These are phyloP conservation scores for Geum urbanum DNA, from an alignment of 306 rosid genomes.

Conservation along the genomic window DNA sequence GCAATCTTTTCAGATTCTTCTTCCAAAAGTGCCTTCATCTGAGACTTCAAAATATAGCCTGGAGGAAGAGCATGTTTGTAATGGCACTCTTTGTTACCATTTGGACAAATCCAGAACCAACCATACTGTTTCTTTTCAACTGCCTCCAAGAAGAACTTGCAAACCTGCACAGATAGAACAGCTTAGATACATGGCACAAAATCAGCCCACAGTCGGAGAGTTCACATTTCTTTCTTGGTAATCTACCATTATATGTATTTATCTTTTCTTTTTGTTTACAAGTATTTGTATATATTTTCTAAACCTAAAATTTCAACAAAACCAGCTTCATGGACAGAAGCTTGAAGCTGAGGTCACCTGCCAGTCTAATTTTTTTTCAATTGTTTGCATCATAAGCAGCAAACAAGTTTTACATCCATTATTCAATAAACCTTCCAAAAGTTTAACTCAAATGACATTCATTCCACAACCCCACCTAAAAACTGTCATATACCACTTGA, in stretches of 20 bases:
- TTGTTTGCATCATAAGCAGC: neutral
- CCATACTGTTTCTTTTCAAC: conserved; percentile 98
- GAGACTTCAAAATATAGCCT: conserved; percentile 89
- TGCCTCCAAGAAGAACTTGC: conserved; percentile 61
- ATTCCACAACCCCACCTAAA: neutral
- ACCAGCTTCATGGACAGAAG: neutral
- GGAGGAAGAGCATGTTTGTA: conserved; percentile 98
- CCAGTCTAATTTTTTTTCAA: neutral
- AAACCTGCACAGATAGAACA: conserved; percentile 29
- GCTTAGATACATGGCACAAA: neutral
- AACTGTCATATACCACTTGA: neutral
- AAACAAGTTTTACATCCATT: neutral
- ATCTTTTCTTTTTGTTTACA: neutral
- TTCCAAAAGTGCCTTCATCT: conserved; percentile 92
- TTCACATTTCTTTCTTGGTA: neutral
- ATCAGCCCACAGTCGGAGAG: neutral
- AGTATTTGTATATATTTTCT: neutral
- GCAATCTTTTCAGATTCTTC: conserved; percentile 67
- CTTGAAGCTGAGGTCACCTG: neutral
- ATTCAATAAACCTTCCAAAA: neutral
- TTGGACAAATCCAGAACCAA: conserved; percentile 93
- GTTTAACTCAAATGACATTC: neutral
- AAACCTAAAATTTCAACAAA: neutral
- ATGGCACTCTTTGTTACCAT: conserved; percentile 86
- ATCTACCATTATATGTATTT: neutral